phyloP scores from a whole-genome alignment of 345 rosid species.

The Gossypium herbaceum region DNA sequence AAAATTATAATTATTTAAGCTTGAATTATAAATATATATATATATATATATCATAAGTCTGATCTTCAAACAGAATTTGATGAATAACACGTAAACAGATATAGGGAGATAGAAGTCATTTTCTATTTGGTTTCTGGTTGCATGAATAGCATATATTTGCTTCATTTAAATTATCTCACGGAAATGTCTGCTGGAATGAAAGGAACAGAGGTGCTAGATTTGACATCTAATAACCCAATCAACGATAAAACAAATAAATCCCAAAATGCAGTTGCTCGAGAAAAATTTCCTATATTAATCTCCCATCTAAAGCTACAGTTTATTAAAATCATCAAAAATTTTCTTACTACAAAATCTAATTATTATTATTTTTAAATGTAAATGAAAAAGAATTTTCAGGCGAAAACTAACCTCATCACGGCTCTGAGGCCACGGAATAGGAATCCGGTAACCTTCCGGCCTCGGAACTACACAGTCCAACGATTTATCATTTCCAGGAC shows the following conservation, averaged over 20 bases:
- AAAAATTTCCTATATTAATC: neutral
- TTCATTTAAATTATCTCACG: no score
- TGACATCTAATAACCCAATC: neutral
- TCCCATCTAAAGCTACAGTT: neutral
- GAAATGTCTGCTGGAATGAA: no score
- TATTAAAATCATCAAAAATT: neutral
- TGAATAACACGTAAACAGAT: no score
- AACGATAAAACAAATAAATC: no score
- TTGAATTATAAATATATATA: no score
- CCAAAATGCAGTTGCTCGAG: neutral
- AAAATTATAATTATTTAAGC: no score
- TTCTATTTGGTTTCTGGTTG: no score
- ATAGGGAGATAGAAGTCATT: no score
- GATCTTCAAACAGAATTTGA: no score
- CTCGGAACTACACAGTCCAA: slow-evolving; percentile 53
- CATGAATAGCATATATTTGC: no score
- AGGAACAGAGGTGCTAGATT: neutral
- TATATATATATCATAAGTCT: no score
- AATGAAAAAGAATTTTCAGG: neutral
- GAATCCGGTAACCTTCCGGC: slow-evolving; percentile 45
- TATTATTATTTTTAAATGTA: neutral
- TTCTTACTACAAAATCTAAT: neutral
- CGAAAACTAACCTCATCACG: slow-evolving; percentile 46
- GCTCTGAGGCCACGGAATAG: slow-evolving; percentile 61
- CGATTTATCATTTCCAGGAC: slow-evolving; percentile 30